Evolutionary conservation across 2,329 filamentous ascomycete species (phyloP).

Genomic region (Diaporthe velutina): DNA sequence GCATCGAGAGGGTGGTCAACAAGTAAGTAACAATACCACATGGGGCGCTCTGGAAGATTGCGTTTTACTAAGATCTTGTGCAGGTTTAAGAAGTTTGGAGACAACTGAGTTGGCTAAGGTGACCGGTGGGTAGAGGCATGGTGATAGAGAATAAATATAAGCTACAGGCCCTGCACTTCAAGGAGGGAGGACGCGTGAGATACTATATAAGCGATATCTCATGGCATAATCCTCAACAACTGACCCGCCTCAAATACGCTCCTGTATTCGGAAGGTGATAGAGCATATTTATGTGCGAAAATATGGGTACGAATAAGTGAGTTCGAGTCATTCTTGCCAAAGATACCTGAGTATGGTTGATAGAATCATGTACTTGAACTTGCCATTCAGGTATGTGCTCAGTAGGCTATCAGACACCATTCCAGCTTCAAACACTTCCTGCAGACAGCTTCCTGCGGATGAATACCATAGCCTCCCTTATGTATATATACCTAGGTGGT

Average conservation of each 20-base stretch:
- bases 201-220: background rate
- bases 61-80: background rate
- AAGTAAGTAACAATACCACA: slow-evolving; percentile 64
- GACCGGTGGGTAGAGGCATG: background rate
- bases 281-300: background rate
- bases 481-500: no score
- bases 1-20: slow-evolving; percentile 84
- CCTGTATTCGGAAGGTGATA: background rate
- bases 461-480: background rate
- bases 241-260: background rate
- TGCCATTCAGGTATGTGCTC: background rate
- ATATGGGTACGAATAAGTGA: background rate
- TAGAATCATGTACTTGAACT: no score
- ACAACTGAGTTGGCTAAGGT: background rate
- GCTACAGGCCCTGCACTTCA: background rate
- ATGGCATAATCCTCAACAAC: background rate
- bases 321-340: no score
- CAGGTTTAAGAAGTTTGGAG: slow-evolving; percentile 42
- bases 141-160: background rate
- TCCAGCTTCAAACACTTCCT: no score
- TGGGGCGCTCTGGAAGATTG: background rate
- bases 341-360: no score
- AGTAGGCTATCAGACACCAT: background rate
- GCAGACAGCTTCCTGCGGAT: background rate
- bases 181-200: background rate